Conservation (phyloP, 306 rosid genomes). For the Vigna angularis region DNA sequence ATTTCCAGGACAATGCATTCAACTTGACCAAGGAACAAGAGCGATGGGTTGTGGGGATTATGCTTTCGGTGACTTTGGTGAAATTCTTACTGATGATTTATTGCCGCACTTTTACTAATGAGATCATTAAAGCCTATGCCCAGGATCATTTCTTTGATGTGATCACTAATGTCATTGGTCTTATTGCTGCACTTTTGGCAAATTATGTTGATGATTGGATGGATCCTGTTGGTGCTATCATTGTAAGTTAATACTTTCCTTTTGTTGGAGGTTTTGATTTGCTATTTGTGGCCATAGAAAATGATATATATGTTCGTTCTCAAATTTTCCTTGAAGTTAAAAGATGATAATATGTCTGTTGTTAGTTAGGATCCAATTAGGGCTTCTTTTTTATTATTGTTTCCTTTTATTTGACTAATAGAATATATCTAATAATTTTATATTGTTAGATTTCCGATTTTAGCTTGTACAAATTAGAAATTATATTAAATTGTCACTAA, state of each 20-base stretch:
- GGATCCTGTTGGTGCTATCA: conserved; percentile 97
- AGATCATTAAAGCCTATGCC: conserved; percentile 95
- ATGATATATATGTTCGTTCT: background rate
- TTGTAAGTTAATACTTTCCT: conserved; percentile 65
- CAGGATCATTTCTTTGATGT: conserved; percentile 99
- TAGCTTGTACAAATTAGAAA: too few species aligned
- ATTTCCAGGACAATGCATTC: conserved; percentile 65
- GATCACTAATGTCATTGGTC: conserved; percentile 92
- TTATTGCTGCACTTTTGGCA: conserved; percentile 91
- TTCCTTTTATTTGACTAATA: too few species aligned
- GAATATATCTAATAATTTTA: too few species aligned
- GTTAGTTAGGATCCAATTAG: too few species aligned
- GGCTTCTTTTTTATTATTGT: too few species aligned
- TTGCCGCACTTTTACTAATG: conserved; percentile 87
- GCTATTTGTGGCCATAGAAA: background rate
- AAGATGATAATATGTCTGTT: background rate
- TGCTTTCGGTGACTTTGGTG: conserved; percentile 90
- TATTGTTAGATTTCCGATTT: too few species aligned
- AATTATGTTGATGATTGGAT: conserved; percentile 83
- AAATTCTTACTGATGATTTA: conserved; percentile 76
- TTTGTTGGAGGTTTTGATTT: conserved; percentile 28
- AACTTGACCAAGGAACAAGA: conserved; percentile 77
- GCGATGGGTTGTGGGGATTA: conserved; percentile 91
- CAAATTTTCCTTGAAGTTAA: background rate
- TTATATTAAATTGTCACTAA: too few species aligned